Percentiles rank a stretch among this genome's conserved stretches.
Evolutionary conservation across 2,329 filamentous ascomycete species (phyloP).

Genomic region (Penicillium sp.): DNA sequence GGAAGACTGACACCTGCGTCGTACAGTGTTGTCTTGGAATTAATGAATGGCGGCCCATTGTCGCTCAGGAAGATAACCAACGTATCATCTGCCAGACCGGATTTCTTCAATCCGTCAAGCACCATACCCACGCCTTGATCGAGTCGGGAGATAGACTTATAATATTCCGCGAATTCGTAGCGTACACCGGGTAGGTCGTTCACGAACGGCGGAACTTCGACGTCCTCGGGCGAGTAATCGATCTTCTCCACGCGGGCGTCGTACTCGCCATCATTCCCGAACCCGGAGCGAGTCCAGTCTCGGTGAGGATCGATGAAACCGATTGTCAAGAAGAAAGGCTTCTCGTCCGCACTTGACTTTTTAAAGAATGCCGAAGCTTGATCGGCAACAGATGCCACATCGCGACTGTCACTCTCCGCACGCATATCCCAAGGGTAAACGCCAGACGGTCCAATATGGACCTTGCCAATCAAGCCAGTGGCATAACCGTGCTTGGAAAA

Average conservation of each 20-base stretch:
- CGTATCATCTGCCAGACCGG: constrained; percentile 34
- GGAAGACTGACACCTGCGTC: constrained; percentile 49
- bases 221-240: constrained; percentile 32
- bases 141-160: constrained; percentile 40
- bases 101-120: constrained; percentile 34
- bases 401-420: constrained; percentile 44
- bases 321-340: constrained; percentile 48
- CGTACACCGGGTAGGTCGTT: constrained; percentile 42
- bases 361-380: constrained; percentile 42
- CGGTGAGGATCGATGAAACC: constrained; percentile 50
- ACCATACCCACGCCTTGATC: constrained; percentile 46
- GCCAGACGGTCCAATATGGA: constrained; percentile 46
- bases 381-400: constrained; percentile 45
- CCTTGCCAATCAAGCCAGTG: constrained; percentile 50
- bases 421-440: constrained; percentile 46
- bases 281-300: constrained; percentile 42
- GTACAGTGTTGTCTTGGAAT: constrained; percentile 53
- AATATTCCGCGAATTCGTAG: constrained; percentile 46
- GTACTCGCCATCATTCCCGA: constrained; percentile 44
- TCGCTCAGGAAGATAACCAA: constrained; percentile 50
- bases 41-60: constrained; percentile 52
- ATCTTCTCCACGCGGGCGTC: constrained; percentile 26
- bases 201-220: constrained; percentile 43
- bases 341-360: constrained; percentile 28
- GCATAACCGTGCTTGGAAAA: constrained; percentile 44